Evolutionary conservation across 1,284 basidiomycete species (phyloP), one percentile per base, ranked within the genome.

Genomic region (Gymnopus androsaceus): DNA sequence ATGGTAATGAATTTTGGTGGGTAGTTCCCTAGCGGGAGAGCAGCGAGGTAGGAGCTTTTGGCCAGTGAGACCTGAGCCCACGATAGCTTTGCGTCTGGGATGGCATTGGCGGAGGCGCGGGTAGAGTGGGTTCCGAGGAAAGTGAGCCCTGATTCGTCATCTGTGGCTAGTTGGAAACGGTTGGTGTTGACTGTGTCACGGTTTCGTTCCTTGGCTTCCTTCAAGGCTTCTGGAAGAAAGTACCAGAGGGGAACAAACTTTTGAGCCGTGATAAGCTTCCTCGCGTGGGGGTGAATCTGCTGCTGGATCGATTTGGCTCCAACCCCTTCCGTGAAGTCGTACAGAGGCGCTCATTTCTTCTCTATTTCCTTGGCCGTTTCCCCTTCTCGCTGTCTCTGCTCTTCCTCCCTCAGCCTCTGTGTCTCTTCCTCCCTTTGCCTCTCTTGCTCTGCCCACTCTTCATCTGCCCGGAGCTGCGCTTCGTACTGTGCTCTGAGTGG

Each of bases 281-380:
- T 21, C 5, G 52, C 52, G 19, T 51, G 15, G 1, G 42, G 51
- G 15, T 44, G 51, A 4, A 53, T 1, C 12, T 37, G 40, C 17
- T 17, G 15, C 2, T 1, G 41, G 2, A 53, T 31, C 3, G 30
- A 3, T 5, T 11, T 9, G 19, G 51, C 33, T 2, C 41, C 33
- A 2, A 14, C 4, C 14, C 27, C 36, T 25, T 37, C 2, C 2
- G 37, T 21, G 36, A 56, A 51, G 14, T 17, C n/a, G 25, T 56
- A 49, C 1, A 56, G 49, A 3, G 41, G 23, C 1, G 50, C 28
- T 3, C 42, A 28, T 12, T 37, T 53, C 56, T 57, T 53, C 37
- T 57, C 56, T 25, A n/a, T 31, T 17, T 54, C 50, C 36, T 53
- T 47, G 0, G 38, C 38, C 12, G 14, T 11, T 25, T 53, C 51